These are phyloP conservation scores for Pilatotrama ljubarskyi DNA, from an alignment of 768 basidiomycete genomes.

Conservation along the genomic window DNA sequence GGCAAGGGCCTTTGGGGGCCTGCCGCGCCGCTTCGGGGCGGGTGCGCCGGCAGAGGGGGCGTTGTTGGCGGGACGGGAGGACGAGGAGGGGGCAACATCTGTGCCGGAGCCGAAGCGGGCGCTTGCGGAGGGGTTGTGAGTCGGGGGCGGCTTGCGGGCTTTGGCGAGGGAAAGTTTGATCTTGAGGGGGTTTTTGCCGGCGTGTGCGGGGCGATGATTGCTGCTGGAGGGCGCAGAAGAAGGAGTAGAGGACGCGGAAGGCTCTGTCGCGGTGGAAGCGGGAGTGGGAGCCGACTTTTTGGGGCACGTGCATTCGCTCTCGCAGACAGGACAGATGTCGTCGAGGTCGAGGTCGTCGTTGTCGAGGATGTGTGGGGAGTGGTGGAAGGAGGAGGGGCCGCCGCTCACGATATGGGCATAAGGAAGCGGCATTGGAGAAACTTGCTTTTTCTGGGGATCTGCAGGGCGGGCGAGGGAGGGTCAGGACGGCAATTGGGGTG, in stretches of 20 bases:
- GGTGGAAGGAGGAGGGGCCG: constrained; percentile 28
- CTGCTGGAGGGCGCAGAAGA: constrained; percentile 32
- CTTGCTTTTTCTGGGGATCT: constrained; percentile 49
- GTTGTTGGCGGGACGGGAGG: constrained; percentile 7
- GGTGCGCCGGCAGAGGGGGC: constrained; percentile 33
- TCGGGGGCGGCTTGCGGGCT: constrained; percentile 24
- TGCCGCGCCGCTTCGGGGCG: constrained; percentile 51
- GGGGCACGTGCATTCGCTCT: constrained; percentile 82
- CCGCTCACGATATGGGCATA: constrained; percentile 64
- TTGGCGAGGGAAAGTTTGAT: constrained; percentile 69
- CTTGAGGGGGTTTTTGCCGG: constrained; percentile 51
- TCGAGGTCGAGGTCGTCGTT: constrained; percentile 73
- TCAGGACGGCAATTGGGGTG: constrained; percentile 5
- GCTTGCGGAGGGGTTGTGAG: constrained; percentile 5
- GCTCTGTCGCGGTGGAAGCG: constrained; percentile 27
- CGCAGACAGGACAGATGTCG: constrained; percentile 90
- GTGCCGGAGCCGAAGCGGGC: constrained; percentile 10
- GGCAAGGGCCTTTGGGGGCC: constrained; percentile 51
- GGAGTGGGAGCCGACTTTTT: constrained; percentile 41
- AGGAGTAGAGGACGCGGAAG: constrained; percentile 36
- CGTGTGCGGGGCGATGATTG: constrained; percentile 25
- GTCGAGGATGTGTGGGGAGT: constrained; percentile 17
- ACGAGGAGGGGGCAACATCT: constrained; percentile 15
- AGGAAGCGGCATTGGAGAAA: constrained; percentile 68
- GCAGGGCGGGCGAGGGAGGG: constrained; percentile 15